A percentile compares a stretch with the other conserved stretches of the same genome.
Conservation (phyloP, 1,284 basidiomycete species). For the Tilletia horrida region DNA sequence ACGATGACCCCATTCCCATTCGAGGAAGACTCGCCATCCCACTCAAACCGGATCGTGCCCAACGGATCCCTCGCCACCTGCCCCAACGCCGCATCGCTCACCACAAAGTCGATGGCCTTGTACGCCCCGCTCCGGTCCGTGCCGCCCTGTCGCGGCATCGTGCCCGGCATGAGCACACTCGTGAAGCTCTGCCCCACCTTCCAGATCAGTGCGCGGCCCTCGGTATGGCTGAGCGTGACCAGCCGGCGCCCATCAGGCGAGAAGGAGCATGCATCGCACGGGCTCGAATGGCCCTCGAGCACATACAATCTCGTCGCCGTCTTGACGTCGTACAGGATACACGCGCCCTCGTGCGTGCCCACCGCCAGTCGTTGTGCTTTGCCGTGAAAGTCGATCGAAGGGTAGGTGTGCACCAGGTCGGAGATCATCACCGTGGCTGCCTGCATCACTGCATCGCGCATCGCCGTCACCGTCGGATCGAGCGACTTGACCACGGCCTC, state of each 20-base stretch:
- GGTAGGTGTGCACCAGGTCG: constrained; percentile 78
- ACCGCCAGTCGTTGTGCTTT: constrained; percentile 81
- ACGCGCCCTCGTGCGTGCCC: constrained; percentile 79
- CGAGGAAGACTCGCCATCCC: background rate
- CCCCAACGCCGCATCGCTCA: constrained; percentile 14
- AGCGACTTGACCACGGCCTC: constrained; percentile 96
- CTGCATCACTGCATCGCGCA: constrained; percentile 81
- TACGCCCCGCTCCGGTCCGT: constrained; percentile 57
- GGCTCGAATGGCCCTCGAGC: constrained; percentile 71
- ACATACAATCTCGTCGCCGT: constrained; percentile 91
- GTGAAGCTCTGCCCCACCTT: constrained; percentile 63
- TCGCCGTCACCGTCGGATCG: constrained; percentile 79
- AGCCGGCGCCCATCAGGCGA: constrained; percentile 87
- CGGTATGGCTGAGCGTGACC: constrained; percentile 80
- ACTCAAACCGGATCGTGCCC: constrained; percentile 16
- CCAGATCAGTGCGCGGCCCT: constrained; percentile 60
- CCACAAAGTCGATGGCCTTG: constrained; percentile 44
- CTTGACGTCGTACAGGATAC: constrained; percentile 92
- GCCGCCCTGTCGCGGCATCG: constrained; percentile 77
- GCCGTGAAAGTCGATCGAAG: constrained; percentile 84
- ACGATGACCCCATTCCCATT: constrained; percentile 7
- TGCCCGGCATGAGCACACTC: constrained; percentile 63
- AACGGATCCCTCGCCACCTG: constrained; percentile 1
- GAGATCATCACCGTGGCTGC: constrained; percentile 80
- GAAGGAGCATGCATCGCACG: constrained; percentile 59